Conservation (phyloP, 73 alveolate genomes). For the Breviolum minutum region DNA sequence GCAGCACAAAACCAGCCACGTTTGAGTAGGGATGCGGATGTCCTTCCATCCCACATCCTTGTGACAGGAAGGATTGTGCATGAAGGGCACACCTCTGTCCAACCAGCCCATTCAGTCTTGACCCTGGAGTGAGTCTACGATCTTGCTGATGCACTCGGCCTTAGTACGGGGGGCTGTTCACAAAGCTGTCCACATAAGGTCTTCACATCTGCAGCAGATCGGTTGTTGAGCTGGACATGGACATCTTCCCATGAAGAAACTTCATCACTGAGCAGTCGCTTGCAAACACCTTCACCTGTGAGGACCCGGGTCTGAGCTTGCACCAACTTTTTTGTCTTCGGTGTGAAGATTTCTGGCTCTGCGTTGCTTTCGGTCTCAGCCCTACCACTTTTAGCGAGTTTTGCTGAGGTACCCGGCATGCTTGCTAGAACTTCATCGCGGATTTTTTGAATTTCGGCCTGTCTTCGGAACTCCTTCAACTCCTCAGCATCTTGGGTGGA, state of each 20-base stretch:
- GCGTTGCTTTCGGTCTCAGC: neutral
- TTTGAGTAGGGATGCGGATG: too few species aligned
- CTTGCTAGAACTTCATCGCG: neutral
- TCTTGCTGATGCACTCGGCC: neutral
- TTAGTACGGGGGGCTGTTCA: neutral
- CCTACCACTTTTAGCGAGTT: neutral
- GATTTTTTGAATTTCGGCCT: neutral
- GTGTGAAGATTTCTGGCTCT: neutral
- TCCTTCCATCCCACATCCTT: too few species aligned
- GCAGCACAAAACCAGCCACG: too few species aligned
- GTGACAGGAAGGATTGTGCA: too few species aligned
- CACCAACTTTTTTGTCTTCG: neutral
- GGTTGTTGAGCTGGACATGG: too few species aligned
- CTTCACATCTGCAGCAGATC: neutral
- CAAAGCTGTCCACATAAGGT: neutral
- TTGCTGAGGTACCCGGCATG: neutral
- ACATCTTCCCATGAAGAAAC: too few species aligned
- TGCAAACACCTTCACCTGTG: neutral
- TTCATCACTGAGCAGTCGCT: neutral
- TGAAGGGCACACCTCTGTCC: too few species aligned
- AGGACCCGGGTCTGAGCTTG: constrained; percentile 1
- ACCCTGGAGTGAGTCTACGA: neutral
- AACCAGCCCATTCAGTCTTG: neutral
- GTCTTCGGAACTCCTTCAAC: neutral
- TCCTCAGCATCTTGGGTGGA: neutral